Base-by-base conservation (phyloP, 2,329 filamentous ascomycete genomes). In the Trichoderma gracile region DNA sequence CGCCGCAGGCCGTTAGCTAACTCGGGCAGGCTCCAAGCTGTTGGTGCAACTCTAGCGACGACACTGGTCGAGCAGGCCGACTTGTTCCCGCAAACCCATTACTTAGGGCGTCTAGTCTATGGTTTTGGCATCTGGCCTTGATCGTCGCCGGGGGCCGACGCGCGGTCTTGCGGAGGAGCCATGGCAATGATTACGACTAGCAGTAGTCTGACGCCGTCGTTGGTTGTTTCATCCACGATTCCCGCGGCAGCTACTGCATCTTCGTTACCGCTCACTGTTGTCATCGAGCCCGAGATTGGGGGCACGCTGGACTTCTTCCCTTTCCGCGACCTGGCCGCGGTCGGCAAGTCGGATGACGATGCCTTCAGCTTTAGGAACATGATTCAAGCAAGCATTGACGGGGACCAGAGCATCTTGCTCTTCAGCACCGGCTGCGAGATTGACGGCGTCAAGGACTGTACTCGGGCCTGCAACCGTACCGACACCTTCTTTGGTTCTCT, bases 291-390 rank as follows among this genome's bases (percentile, higher is more conserved):
- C 54, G 69, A 67, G 62, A 71, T 77, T 15, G 72, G 73, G 21
- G 74, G 73, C 63, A 74, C 73, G 5, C 71, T 71, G 0, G 73
- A 75, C 69, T 78, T 78, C 68, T 78, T 74, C 63, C 76, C 76
- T 23, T 78, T 78, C 49, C 67, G 75, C 58, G 75, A 78, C 66
- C 73, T 78, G 40, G 73, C 70, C 42, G 67, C 67, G 60, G 69
- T 77, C 50, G 69, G 69, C 53, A 68, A 69, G n/a, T 68, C 67
- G 30, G 68, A 69, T 45, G 68, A 65, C 27, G 69, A 74, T 55
- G 66, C 68, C 50, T 69, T 76, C 47, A 74, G 69, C 21, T 77
- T 77, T 62, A 72, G 72, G 64, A 69, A 74, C n/a, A 71, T 77
- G 58, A 74, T 78, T 56, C 67, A 70, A 45, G 73, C 73, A 17